These are phyloP conservation scores for Euphorbia lathyris DNA, from an alignment of 345 rosid genomes.

Conservation along the genomic window DNA sequence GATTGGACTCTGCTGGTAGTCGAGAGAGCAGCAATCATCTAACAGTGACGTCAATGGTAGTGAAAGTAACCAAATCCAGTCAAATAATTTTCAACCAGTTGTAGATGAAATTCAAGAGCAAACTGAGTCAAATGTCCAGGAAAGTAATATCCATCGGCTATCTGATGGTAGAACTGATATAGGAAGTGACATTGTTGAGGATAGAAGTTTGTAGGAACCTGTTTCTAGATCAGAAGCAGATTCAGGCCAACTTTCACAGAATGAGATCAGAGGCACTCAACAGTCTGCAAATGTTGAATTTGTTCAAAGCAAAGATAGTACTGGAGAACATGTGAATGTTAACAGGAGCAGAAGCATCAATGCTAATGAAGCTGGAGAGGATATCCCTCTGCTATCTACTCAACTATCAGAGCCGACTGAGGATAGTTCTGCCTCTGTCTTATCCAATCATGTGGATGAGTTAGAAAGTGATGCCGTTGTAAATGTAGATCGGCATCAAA, in stretches of 20 bases:
- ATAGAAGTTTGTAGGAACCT: slow-evolving; percentile 38
- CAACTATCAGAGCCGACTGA: slow-evolving; percentile 25
- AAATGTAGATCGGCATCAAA: slow-evolving; percentile 25
- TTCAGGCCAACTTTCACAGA: slow-evolving; percentile 44
- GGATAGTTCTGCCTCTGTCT: slow-evolving; percentile 19
- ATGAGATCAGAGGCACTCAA: slow-evolving; percentile 34
- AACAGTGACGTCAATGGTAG: slow-evolving; percentile 39
- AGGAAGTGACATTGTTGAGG: slow-evolving; percentile 28
- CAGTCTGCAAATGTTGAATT: slow-evolving; percentile 25
- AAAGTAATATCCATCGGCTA: slow-evolving; percentile 29
- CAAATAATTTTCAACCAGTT: slow-evolving; percentile 29
- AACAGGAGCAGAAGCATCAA: slow-evolving; percentile 25
- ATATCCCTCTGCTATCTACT: neutral
- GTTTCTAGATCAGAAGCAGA: slow-evolving; percentile 39
- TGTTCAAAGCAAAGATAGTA: slow-evolving; percentile 34
- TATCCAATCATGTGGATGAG: slow-evolving; percentile 23
- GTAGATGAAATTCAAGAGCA: slow-evolving; percentile 25
- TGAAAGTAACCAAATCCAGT: slow-evolving; percentile 42
- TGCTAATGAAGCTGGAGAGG: slow-evolving; percentile 27
- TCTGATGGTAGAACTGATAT: slow-evolving; percentile 36
- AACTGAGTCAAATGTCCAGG: too few relatives aligned
- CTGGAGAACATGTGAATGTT: slow-evolving; percentile 30
- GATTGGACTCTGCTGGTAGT: slow-evolving; percentile 56
- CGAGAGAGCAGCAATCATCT: slow-evolving; percentile 59
- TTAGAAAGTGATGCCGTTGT: slow-evolving; percentile 34